Evolutionary conservation across 148 eudicot genomes (phyloP), one percentile per base, ranked within the genome.

Genomic region (Dysphania ambrosioides): DNA sequence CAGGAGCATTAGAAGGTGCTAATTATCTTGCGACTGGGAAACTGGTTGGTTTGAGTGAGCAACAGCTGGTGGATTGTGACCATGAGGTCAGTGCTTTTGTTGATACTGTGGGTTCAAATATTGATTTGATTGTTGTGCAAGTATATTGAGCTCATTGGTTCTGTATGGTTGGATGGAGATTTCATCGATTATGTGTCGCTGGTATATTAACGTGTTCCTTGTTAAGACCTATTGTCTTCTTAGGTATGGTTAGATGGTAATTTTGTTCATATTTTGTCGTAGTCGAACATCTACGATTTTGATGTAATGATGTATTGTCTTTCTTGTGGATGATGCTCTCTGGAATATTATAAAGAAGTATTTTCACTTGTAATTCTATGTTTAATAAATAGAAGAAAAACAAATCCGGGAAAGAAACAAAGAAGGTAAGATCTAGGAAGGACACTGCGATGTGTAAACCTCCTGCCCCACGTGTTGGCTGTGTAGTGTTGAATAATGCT

Each of bases 1-100:
- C 89, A 6, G 97, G 96, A 35, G 91, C 97, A 6, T 66, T 93
- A 79, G 97, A 93, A 87, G 97, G 96, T 77, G 96, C 97, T 74
- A 82, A 93, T 66, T 93, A 38, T 78, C 86, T 93, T 62, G 81
- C 91, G 9, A 90, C 93, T 5, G 96, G 96, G 11, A 74, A 93
- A 76, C 93, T 93, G 19, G 89, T 81, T 65, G 90, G 96, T 85
- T 85, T 93, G 49, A 92, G 97, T 77, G 97, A 92, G 76, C 97
- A 92, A 44, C 97, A 92, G 80, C 85, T 92, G 51, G 96, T 92
- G 59, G 97, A 92, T 59, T 90, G 97, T 78, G 96, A 92, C 70
- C 97, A 90, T 34, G 93, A 90, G 97, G 96, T 92, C 44, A 72
- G 88, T 62, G 2, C 1, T 68, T 47, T 70, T 51, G 31, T 34